Evolutionary conservation across 768 basidiomycete species (phyloP).

Genomic region (Boletus rex-veris): DNA sequence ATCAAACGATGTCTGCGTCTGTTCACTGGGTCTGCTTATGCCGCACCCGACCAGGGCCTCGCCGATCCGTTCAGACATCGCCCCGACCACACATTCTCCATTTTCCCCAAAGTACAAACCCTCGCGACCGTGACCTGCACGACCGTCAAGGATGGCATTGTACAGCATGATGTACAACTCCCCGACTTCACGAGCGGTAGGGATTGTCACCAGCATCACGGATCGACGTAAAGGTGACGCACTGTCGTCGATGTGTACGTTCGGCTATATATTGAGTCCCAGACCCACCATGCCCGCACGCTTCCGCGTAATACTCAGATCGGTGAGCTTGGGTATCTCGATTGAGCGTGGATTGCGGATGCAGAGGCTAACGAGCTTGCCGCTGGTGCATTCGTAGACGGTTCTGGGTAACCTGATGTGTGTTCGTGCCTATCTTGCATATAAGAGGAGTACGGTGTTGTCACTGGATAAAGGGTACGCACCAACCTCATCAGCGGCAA

Average conservation of each 20-base stretch:
- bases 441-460: neutral
- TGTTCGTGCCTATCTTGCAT: neutral
- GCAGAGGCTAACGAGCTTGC: constrained; percentile 42
- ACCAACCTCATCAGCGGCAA: constrained; percentile 38
- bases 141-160: constrained; percentile 27
- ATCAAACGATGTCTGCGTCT: constrained; percentile 42
- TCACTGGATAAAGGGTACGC: neutral
- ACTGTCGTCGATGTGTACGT: constrained; percentile 51
- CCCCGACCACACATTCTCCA: constrained; percentile 42
- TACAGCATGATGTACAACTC: constrained; percentile 44
- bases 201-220: neutral
- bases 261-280: constrained; percentile 61
- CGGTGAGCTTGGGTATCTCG: too few species aligned
- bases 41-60: constrained; percentile 15
- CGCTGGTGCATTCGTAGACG: constrained; percentile 53
- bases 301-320: too few species aligned
- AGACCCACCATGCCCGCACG: too few species aligned
- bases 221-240: neutral
- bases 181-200: constrained; percentile 12
- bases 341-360: too few species aligned
- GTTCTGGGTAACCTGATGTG: constrained; percentile 51
- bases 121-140: constrained; percentile 26
- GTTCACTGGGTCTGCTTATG: neutral
- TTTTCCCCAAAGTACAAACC: constrained; percentile 52
- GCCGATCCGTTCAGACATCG: constrained; percentile 39